phyloP scores from a whole-genome alignment of 768 basidiomycete genomes.

The Kockovaella imperatae region DNA sequence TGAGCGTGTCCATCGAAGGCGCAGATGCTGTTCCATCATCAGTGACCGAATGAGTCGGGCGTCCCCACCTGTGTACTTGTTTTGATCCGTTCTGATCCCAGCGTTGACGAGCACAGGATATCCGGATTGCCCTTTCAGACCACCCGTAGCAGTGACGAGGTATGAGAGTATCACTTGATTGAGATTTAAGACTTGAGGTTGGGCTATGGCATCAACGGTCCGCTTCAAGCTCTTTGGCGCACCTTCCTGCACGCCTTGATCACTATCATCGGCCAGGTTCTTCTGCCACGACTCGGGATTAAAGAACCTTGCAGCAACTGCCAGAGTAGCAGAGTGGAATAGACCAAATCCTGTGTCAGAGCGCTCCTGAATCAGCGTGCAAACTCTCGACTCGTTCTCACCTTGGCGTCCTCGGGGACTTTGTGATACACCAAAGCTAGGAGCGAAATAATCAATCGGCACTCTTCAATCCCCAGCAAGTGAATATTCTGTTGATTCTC shows the following conservation, averaged over 20 bases:
- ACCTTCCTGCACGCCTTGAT: not conserved
- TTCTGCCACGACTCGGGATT: constrained; percentile 56
- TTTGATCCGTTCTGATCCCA: constrained; percentile 12
- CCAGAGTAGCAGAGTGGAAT: constrained; percentile 69
- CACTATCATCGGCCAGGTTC: constrained; percentile 49
- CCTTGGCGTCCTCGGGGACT: constrained; percentile 64
- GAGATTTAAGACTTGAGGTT: constrained; percentile 16
- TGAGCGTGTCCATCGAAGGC: constrained; percentile 23
- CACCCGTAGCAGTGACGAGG: constrained; percentile 24
- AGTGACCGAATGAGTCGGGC: not conserved
- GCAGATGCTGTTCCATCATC: constrained; percentile 18
- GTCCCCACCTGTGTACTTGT: constrained; percentile 20
- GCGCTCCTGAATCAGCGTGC: constrained; percentile 19
- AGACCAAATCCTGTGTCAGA: constrained; percentile 65
- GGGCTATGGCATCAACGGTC: constrained; percentile 6
- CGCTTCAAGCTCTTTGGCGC: not conserved
- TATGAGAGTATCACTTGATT: constrained; percentile 30
- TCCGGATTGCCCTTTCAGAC: constrained; percentile 25
- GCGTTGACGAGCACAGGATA: constrained; percentile 35
- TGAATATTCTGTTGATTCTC: constrained; percentile 60
- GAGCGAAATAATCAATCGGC: constrained; percentile 67
- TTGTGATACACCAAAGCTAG: constrained; percentile 61
- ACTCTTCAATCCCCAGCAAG: constrained; percentile 64
- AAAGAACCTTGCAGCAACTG: constrained; percentile 65
- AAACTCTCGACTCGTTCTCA: too few relatives aligned